These are phyloP conservation scores for Cadophora gregata DNA, from an alignment of 2,329 filamentous ascomycete genomes.

Conservation along the genomic window DNA sequence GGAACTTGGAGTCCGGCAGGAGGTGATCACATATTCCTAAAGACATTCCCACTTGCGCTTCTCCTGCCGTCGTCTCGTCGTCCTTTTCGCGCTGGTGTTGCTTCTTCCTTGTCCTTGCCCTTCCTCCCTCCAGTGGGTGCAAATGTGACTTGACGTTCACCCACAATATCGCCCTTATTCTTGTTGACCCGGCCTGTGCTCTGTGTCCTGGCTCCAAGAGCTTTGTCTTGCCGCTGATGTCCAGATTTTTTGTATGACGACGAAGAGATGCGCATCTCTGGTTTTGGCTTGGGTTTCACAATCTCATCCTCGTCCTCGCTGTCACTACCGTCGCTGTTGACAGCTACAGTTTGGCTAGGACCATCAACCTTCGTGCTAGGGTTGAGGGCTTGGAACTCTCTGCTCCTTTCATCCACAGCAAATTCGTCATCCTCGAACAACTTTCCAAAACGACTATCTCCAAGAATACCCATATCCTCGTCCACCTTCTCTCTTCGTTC, in stretches of 20 bases:
- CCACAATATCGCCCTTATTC: constrained; percentile 57
- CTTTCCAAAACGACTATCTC: constrained; percentile 84
- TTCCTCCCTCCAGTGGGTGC: constrained; percentile 65
- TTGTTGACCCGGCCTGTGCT: constrained; percentile 56
- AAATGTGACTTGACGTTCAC: constrained; percentile 76
- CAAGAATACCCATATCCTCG: constrained; percentile 69
- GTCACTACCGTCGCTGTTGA: constrained; percentile 45
- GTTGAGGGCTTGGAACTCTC: constrained; percentile 88
- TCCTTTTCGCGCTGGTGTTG: constrained; percentile 34
- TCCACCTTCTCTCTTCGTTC: constrained; percentile 65
- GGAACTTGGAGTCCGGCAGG: constrained; percentile 13
- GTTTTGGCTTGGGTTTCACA: constrained; percentile 43
- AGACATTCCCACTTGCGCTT: constrained; percentile 78
- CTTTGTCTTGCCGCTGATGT: constrained; percentile 57
- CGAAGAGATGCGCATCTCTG: constrained; percentile 71
- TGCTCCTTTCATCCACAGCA: constrained; percentile 84
- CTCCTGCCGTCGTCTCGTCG: constrained; percentile 55
- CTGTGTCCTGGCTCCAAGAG: constrained; percentile 61
- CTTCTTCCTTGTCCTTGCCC: constrained; percentile 49
- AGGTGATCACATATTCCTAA: constrained; percentile 44
- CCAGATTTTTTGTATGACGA: constrained; percentile 66
- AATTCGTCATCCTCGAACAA: constrained; percentile 96
- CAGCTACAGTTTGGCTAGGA: constrained; percentile 46
- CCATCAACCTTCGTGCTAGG: constrained; percentile 71
- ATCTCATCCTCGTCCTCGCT: constrained; percentile 51